Evolutionary conservation across 2,329 filamentous ascomycete species (phyloP).

Genomic region (Colletotrichum chlorophyti): DNA sequence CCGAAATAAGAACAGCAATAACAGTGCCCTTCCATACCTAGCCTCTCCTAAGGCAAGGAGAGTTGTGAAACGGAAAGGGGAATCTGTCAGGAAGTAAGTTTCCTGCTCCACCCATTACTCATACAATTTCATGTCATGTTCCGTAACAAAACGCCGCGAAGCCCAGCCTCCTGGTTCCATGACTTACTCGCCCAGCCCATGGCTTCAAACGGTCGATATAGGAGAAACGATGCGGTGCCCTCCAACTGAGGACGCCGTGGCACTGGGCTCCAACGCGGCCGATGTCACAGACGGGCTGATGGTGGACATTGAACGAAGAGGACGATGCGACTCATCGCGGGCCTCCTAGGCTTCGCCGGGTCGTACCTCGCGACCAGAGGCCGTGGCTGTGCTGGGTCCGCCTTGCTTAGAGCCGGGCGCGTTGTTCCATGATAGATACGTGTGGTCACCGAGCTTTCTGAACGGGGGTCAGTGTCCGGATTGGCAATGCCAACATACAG

Average conservation of each 20-base stretch:
- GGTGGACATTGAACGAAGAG: constrained; percentile 15
- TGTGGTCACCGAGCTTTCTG: constrained; percentile 97
- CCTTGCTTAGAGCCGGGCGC: constrained; percentile 52
- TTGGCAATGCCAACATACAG: neutral
- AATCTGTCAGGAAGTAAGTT: no score
- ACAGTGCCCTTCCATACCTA: neutral
- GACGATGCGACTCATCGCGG: constrained; percentile 33
- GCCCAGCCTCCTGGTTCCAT: neutral
- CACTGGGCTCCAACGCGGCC: constrained; percentile 5
- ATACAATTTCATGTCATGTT: constrained; percentile 28
- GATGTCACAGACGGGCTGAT: constrained; percentile 6
- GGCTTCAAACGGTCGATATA: neutral
- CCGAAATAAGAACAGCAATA: neutral
- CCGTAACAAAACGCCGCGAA: constrained; percentile 6
- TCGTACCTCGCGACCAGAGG: constrained; percentile 64
- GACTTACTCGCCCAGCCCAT: neutral
- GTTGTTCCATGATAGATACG: constrained; percentile 94
- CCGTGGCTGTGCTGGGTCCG: constrained; percentile 50
- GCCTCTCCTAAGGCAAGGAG: neutral
- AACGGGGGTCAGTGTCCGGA: constrained; percentile 4
- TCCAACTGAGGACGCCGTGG: constrained; percentile 15
- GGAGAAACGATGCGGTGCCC: constrained; percentile 8
- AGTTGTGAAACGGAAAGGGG: no score
- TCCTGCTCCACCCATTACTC: constrained; percentile 10
- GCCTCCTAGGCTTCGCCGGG: constrained; percentile 49